Base-by-base conservation (phyloP, 1,139 yeast species). In the Debaryomyces subglobosus region DNA sequence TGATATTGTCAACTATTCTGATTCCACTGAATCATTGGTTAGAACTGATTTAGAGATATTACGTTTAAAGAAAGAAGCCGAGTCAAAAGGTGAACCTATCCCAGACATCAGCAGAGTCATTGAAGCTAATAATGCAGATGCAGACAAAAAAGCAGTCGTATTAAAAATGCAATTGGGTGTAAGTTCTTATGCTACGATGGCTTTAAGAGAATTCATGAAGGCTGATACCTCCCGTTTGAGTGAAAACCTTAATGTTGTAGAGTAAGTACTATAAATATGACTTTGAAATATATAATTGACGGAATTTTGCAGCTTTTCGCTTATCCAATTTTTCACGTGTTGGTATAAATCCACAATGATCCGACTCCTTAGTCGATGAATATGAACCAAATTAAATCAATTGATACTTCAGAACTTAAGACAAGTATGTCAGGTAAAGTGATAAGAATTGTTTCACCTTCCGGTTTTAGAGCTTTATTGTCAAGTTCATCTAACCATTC, bases 111-210 rank as follows among this genome's bases (percentile, higher is more conserved):
- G 55, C 58, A 74, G 60, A 63, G 71, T 63, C 18, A 60, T 68
- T 30, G 74, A 71, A 29, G 79, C 77, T 10, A 59, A 63, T 9
- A 66, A 52, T 2, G 30, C 61, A 5, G 67, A 61, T 10, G 87
- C 84, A 24, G 67, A 68, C 4, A 84, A 81, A 52, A 72, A 77
- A 1, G 97, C 97, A 0, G 84, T 92, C 9, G 77, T 92, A 9
- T 68, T 95, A 52, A 84, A 79, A 57, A 77, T 95, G 78, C 88
- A 85, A 63, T 75, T 95, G 50, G 95, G 91, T 2, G 85, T 89
- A 6, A 87, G 97, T 42, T 86, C 96, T 5, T 95, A 95, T 67
- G 99, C 99, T 2, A 95, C 99, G 0, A 95, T 95, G 99, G 96
- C 97, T 0, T 72, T 95, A 48, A 79, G 99, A 60, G 99, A 94